phyloP scores from a whole-genome alignment of 1,284 basidiomycete species.

The Moesziomyces aphidis region DNA sequence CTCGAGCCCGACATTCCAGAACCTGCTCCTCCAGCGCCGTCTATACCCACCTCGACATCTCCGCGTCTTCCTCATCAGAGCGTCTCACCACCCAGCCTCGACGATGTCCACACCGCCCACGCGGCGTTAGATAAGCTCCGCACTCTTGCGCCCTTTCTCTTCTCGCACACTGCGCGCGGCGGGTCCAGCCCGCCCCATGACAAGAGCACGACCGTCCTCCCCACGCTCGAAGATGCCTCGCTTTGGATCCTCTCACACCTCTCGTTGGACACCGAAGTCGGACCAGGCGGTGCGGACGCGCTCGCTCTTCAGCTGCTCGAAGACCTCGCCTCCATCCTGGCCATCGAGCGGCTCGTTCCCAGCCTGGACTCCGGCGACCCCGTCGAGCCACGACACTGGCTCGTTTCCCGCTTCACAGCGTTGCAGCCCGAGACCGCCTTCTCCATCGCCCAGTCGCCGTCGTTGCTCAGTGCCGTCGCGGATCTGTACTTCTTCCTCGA shows the following conservation, averaged over 20 bases:
- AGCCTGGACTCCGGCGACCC: constrained; percentile 5
- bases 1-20: constrained; percentile 39
- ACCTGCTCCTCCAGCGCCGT: not conserved
- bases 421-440: constrained; percentile 26
- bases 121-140: constrained; percentile 13
- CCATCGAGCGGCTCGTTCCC: constrained; percentile 14
- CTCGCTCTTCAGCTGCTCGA: constrained; percentile 24
- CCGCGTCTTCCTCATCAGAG: not conserved
- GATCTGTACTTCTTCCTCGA: constrained; percentile 33
- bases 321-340: constrained; percentile 16
- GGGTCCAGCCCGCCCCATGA: not conserved
- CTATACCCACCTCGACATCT: not conserved
- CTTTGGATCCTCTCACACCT: constrained; percentile 37
- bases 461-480: constrained; percentile 25
- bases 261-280: constrained; percentile 17
- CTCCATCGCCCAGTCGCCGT: constrained; percentile 16
- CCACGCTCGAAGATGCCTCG: constrained; percentile 24
- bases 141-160: constrained; percentile 31
- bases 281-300: constrained; percentile 16
- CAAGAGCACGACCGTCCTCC: constrained; percentile 9
- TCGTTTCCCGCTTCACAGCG: constrained; percentile 11
- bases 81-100: not conserved
- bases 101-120: not conserved
- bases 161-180: not conserved
- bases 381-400: constrained; percentile 6